Conservation (phyloP, 2,329 filamentous ascomycete genomes). For the Alternaria viburni region DNA sequence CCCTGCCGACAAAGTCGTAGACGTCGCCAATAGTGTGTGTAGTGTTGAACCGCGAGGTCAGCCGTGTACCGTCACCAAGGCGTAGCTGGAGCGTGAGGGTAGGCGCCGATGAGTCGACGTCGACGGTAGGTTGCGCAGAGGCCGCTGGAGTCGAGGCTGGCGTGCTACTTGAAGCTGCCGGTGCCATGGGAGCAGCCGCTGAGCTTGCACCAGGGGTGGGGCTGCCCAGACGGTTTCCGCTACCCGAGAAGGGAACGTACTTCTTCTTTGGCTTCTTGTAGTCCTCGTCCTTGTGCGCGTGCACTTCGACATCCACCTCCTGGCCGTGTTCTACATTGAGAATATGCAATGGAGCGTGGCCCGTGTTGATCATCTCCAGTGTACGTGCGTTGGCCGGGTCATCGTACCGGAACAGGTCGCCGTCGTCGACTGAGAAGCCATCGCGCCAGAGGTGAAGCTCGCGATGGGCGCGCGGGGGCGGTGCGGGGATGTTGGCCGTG, state of each 20-base stretch:
- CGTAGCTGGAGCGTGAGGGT: slow-evolving; percentile 76
- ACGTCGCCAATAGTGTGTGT: slow-evolving; percentile 78
- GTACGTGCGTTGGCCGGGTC: slow-evolving; percentile 76
- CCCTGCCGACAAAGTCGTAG: slow-evolving; percentile 74
- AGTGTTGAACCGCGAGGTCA: slow-evolving; percentile 83
- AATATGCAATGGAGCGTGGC: slow-evolving; percentile 76
- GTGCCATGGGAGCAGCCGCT: slow-evolving; percentile 39
- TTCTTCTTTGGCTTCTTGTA: slow-evolving; percentile 75
- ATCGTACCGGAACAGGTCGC: slow-evolving; percentile 77
- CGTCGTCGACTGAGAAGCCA: slow-evolving; percentile 85
- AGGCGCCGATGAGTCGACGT: slow-evolving; percentile 70
- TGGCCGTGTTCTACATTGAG: slow-evolving; percentile 78
- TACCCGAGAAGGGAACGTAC: slow-evolving; percentile 76
- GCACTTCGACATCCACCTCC: slow-evolving; percentile 78
- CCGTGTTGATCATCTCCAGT: slow-evolving; percentile 76
- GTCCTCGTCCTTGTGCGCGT: slow-evolving; percentile 74
- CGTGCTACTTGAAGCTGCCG: slow-evolving; percentile 43
- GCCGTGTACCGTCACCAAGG: slow-evolving; percentile 75
- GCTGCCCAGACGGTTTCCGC: slow-evolving; percentile 76
- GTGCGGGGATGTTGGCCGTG: slow-evolving; percentile 42
- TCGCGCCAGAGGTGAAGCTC: slow-evolving; percentile 81
- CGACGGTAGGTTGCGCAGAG: slow-evolving; percentile 52
- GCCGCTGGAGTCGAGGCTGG: slow-evolving; percentile 34
- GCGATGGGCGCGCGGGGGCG: slow-evolving; percentile 65
- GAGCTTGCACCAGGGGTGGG: slow-evolving; percentile 70